Conservation (phyloP, 2,329 filamentous ascomycete genomes). For the Curvularia sp. region DNA sequence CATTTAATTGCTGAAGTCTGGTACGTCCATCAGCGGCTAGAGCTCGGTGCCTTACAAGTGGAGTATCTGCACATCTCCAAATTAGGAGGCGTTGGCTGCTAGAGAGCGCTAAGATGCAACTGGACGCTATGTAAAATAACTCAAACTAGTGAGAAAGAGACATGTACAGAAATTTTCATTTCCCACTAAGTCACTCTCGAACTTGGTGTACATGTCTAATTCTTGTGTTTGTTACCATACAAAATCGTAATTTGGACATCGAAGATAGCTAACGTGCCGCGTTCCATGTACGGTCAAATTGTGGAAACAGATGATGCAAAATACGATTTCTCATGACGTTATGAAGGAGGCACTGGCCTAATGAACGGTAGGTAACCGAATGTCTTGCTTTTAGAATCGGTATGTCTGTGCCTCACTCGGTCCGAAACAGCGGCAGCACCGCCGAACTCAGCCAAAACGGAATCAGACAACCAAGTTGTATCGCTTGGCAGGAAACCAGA, state of each 20-base stretch:
- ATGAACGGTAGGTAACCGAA: too few relatives aligned
- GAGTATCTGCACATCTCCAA: not conserved
- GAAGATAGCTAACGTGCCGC: not conserved
- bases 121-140: too few relatives aligned
- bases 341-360: not conserved
- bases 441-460: not conserved
- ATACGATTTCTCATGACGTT: not conserved
- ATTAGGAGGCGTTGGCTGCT: not conserved
- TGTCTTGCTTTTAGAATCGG: not conserved
- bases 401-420: not conserved
- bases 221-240: not conserved
- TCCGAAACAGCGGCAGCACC: not conserved
- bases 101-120: not conserved
- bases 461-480: not conserved
- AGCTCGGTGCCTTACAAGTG: not conserved
- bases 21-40: not conserved
- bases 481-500: not conserved
- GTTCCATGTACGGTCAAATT: not conserved
- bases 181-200: not conserved
- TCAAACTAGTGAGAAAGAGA: too few relatives aligned
- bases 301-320: not conserved
- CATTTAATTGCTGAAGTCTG: not conserved
- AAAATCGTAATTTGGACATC: not conserved
- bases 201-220: not conserved
- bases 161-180: too few relatives aligned